Base-by-base conservation (phyloP, 2,329 filamentous ascomycete species). In the Diaporthe capsici region DNA sequence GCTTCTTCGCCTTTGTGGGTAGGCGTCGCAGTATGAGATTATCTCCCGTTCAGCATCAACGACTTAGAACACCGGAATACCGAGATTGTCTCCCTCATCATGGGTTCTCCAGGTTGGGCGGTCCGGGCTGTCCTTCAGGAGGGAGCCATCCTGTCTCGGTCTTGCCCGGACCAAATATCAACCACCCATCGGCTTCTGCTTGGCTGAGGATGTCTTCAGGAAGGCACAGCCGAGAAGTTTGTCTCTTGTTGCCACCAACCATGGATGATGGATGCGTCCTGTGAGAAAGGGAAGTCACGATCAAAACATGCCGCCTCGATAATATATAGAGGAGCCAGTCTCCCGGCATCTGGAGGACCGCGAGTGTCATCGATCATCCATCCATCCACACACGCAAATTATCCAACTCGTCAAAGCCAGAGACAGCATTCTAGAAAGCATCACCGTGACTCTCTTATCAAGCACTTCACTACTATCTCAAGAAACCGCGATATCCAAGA, bases 91-190 rank as follows among this genome's bases (percentile, higher is more conserved):
- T 34, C 25, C 37, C 25, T 31, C 61, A 15, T n/a, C 5, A n/a
- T 42, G 58, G n/a, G 15, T 15, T 25, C 13, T 47, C 39, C 4
- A 31, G 5, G 9, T 12, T 28, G 13, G 28, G 25, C 17, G 4
- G 31, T 2, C 10, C 5, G 20, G 10, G 44, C 42, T 49, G 17
- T 60, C 34, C 57, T 39, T 25, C 44, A 37, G 25, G 9, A 60
- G 55, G 42, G 47, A 42, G 44, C 44, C 51, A 15, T 55, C 22
- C n/a, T 70, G 71, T 76, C 53, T 76, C 63, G 51, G 57, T 39
- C 28, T 42, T 58, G 20, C 47, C 63, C 71, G 73, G 22, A 5
- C 49, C 22, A 31, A 28, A 13, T 10, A 31, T 20, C 31, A 31
- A 4, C 10, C 28, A 39, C 39, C 25, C 25, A 34, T 42, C 55